These are phyloP conservation scores for Solanum pennellii DNA, from an alignment of 257 asterid species.

Conservation along the genomic window DNA sequence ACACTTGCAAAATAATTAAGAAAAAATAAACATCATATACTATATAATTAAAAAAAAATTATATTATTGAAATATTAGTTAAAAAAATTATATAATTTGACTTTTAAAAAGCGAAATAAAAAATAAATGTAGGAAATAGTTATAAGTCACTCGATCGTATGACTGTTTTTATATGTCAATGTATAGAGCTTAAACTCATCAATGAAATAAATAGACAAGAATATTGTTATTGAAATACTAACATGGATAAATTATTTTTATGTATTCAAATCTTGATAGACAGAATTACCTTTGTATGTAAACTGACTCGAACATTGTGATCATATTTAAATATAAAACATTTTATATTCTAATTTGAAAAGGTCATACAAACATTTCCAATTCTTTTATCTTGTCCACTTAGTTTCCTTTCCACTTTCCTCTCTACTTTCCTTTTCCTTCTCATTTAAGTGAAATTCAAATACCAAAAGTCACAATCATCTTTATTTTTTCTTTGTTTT, in stretches of 20 bases:
- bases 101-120: too few relatives aligned
- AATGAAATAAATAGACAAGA: not conserved
- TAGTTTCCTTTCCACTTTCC: conserved; percentile 37
- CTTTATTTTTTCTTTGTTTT: not conserved
- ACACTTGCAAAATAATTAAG: not conserved
- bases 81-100: too few relatives aligned
- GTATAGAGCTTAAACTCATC: too few relatives aligned
- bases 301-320: not conserved
- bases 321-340: not conserved
- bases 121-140: not conserved
- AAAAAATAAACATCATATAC: not conserved
- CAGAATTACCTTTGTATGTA: rapidly evolving
- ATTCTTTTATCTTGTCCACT: conserved; percentile 13
- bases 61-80: too few relatives aligned
- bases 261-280: not conserved
- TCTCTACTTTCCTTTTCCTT: not conserved
- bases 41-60: too few relatives aligned
- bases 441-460: not conserved
- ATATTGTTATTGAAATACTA: not conserved
- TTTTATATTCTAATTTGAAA: not conserved
- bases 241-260: not conserved
- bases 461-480: not conserved
- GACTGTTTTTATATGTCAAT: too few relatives aligned
- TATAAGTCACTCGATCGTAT: not conserved
- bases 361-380: conserved; percentile 28